Conservation (phyloP, 177 flowering plant species). For the Telopea speciosissima region DNA sequence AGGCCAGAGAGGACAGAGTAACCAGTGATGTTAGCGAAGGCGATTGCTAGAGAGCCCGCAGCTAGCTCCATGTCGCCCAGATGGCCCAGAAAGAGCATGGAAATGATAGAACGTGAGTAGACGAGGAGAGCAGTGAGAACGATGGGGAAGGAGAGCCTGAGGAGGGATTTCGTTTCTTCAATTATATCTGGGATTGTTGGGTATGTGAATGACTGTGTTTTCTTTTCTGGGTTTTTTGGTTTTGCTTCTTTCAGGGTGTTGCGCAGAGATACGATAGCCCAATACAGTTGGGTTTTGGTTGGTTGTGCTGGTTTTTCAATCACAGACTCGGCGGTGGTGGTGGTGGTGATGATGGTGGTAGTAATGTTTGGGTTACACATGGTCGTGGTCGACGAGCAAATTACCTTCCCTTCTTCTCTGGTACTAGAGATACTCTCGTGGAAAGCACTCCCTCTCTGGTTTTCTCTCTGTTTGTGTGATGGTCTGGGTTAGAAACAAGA, state of each 20-base stretch:
- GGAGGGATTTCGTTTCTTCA: conserved; percentile 43
- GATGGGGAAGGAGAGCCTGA: conserved; percentile 60
- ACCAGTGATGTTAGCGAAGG: conserved; percentile 83
- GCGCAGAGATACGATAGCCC: conserved; percentile 24
- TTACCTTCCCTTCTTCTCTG: background rate
- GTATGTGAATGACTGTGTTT: background rate
- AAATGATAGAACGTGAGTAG: conserved; percentile 62
- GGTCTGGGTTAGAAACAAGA: background rate
- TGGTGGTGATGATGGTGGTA: background rate
- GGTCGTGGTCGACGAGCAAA: background rate
- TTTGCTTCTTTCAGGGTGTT: conserved; percentile 5
- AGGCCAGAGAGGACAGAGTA: conserved; percentile 85
- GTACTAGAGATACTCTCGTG: conserved; percentile 20
- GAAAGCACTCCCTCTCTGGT: conserved; percentile 15
- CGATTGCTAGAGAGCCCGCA: conserved; percentile 72
- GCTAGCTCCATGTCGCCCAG: conserved; percentile 73
- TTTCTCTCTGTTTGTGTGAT: background rate
- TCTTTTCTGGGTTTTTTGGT: conserved; percentile 6
- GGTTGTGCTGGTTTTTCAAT: conserved; percentile 11
- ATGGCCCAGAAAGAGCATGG: conserved; percentile 78
- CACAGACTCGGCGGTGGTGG: background rate
- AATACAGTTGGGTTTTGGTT: conserved; percentile 23
- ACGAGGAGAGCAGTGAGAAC: conserved; percentile 58
- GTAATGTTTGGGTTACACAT: conserved; percentile 45
- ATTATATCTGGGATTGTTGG: conserved; percentile 31